A percentile compares a stretch with the other conserved stretches of the same genome.
These are phyloP conservation scores for Malus hybrid DNA, from an alignment of 331 rosid species.

Conservation along the genomic window DNA sequence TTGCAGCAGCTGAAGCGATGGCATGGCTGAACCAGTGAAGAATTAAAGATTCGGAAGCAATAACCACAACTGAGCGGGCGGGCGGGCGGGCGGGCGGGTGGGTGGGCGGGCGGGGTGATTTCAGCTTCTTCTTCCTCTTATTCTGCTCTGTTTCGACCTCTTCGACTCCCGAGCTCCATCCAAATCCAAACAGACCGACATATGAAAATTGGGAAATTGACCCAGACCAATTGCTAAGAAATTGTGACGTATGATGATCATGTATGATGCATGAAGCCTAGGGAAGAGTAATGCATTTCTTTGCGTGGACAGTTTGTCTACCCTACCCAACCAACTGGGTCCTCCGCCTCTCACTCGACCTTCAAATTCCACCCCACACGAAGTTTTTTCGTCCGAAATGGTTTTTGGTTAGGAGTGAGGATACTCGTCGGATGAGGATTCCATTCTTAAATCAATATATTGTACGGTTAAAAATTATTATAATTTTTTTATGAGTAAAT, in stretches of 20 bases:
- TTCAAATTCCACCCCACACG: no score
- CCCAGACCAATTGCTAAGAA: background rate
- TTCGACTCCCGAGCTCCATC: background rate
- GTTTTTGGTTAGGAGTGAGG: no score
- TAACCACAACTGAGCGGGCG: background rate
- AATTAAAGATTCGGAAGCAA: background rate
- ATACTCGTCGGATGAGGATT: no score
- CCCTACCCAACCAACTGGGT: no score
- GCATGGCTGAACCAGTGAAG: constrained; percentile 31
- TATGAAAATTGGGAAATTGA: no score
- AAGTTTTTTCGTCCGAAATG: no score
- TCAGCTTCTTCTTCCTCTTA: background rate
- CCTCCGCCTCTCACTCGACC: no score
- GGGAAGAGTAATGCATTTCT: background rate
- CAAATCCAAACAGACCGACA: background rate
- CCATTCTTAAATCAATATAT: no score
- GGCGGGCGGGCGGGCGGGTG: background rate
- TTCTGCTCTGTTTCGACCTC: background rate
- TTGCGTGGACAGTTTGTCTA: no score
- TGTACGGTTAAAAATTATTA: no score
- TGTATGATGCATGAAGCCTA: background rate
- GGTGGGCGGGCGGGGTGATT: background rate
- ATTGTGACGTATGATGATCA: background rate
- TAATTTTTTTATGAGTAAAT: no score
- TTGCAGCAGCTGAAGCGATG: constrained; percentile 85